These are phyloP conservation scores for Hypoxylon sp. DNA, from an alignment of 2,329 filamentous ascomycete species.

Conservation along the genomic window DNA sequence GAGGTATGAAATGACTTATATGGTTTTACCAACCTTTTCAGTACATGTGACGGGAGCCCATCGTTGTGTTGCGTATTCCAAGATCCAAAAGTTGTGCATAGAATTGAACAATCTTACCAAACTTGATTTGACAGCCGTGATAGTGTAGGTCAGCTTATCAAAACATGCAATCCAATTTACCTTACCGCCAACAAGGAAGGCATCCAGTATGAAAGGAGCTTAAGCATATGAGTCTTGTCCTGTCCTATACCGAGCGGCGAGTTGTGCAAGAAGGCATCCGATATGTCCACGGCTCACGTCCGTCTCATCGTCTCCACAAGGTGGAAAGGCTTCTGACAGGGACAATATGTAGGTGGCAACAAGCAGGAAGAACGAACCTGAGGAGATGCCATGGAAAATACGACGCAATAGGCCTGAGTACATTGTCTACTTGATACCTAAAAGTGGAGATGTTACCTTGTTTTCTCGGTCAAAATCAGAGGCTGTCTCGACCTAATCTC, in stretches of 20 bases:
- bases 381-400: too few relatives aligned
- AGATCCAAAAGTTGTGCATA: background rate
- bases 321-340: slow-evolving; percentile 19
- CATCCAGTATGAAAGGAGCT: too few relatives aligned
- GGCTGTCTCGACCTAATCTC: slow-evolving; percentile 37
- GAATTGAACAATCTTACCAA: background rate
- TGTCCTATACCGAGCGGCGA: slow-evolving; percentile 8
- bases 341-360: too few relatives aligned
- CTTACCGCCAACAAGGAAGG: too few relatives aligned
- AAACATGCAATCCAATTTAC: too few relatives aligned
- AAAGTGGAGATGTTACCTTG: slow-evolving; percentile 33
- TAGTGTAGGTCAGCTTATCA: background rate
- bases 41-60: slow-evolving; percentile 3
- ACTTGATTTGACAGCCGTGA: background rate
- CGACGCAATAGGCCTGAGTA: slow-evolving; percentile 7
- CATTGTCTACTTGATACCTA: slow-evolving; percentile 31
- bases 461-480: slow-evolving; percentile 31
- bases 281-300: slow-evolving; percentile 8
- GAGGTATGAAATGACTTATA: background rate
- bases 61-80: slow-evolving; percentile 6
- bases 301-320: slow-evolving; percentile 4
- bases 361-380: too few relatives aligned
- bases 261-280: slow-evolving; percentile 14
- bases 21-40: slow-evolving; percentile 14
- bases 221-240: too few relatives aligned